A percentile compares a stretch with the other conserved stretches of the same genome.
These are phyloP conservation scores for Wallacemonas collosoma DNA, from an alignment of 208 protist species.

Conservation along the genomic window DNA sequence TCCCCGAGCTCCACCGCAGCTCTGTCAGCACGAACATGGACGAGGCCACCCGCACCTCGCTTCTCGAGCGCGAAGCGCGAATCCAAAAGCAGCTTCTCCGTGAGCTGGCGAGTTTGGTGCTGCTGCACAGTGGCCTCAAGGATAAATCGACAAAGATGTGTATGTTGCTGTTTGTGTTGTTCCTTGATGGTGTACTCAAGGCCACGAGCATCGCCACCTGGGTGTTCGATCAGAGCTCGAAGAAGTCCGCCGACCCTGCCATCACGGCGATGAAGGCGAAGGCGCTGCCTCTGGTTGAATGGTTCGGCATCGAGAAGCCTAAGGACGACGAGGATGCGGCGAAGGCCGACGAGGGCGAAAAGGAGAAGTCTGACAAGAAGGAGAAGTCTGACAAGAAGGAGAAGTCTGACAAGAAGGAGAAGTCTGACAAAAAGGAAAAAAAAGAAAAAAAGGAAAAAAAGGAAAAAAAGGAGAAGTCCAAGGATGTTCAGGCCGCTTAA, in stretches of 20 bases:
- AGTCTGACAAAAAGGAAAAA: constrained; percentile 24
- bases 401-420: constrained; percentile 15
- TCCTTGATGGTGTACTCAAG: constrained; percentile 68
- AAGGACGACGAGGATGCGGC: background rate
- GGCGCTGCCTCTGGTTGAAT: constrained; percentile 49
- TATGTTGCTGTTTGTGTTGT: constrained; percentile 77
- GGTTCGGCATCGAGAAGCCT: constrained; percentile 46
- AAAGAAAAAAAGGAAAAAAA: constrained; percentile 20
- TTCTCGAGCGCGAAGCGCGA: constrained; percentile 60
- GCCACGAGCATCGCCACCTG: constrained; percentile 59
- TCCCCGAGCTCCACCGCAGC: constrained; percentile 48
- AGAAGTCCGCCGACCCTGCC: constrained; percentile 31
- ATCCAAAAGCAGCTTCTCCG: constrained; percentile 63
- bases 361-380: constrained; percentile 7
- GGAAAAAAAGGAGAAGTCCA: background rate
- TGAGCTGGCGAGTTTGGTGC: constrained; percentile 36
- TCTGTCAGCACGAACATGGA: constrained; percentile 31
- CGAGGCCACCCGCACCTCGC: constrained; percentile 60
- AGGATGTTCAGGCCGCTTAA: constrained; percentile 5
- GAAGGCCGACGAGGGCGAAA: constrained; percentile 9
- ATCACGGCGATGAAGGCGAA: constrained; percentile 49
- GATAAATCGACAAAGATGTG: constrained; percentile 57
- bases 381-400: constrained; percentile 16
- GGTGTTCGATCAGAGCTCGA: constrained; percentile 31
- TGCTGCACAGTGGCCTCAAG: constrained; percentile 34